phyloP scores from a whole-genome alignment of 1,139 yeast genomes.

The Kurtzmaniella quercitrusa region DNA sequence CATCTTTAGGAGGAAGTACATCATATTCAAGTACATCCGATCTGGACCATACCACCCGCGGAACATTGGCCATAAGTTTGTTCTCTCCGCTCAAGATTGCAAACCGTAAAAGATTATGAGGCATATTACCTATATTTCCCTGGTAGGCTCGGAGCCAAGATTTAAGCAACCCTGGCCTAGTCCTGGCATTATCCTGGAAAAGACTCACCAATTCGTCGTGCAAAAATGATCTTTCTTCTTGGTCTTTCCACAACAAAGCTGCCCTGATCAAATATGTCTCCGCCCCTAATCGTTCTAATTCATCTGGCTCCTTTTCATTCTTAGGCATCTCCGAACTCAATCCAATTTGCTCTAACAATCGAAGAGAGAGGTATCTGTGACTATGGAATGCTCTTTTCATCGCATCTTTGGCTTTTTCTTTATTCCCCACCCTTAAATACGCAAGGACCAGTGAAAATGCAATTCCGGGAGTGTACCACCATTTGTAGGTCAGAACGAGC shows the following conservation, averaged over 20 bases:
- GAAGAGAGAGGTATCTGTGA: constrained; percentile 59
- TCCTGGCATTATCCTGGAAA: constrained; percentile 18
- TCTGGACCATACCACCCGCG: constrained; percentile 55
- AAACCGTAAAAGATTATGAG: constrained; percentile 59
- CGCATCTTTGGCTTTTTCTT: constrained; percentile 41
- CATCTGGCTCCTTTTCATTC: constrained; percentile 21
- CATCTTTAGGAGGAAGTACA: constrained; percentile 55
- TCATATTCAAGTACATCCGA: constrained; percentile 67
- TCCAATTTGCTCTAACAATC: constrained; percentile 42
- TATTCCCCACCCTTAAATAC: constrained; percentile 35
- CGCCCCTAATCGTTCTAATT: constrained; percentile 24
- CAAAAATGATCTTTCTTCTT: constrained; percentile 43
- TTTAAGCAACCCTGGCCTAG: constrained; percentile 3
- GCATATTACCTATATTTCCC: constrained; percentile 27
- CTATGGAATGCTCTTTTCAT: constrained; percentile 47
- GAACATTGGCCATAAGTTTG: constrained; percentile 64
- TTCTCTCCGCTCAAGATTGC: constrained; percentile 69
- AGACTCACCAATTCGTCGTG: constrained; percentile 37
- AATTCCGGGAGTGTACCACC: constrained; percentile 74
- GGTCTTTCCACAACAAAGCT: constrained; percentile 45
- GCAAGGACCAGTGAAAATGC: constrained; percentile 68
- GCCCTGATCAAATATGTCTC: constrained; percentile 55
- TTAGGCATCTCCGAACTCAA: constrained; percentile 17
- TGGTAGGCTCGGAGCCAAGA: neutral
- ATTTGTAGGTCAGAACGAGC: constrained; percentile 50